Evolutionary conservation across 352 stramenopile species (phyloP).

Genomic region (Phytophthora aleatoria): DNA sequence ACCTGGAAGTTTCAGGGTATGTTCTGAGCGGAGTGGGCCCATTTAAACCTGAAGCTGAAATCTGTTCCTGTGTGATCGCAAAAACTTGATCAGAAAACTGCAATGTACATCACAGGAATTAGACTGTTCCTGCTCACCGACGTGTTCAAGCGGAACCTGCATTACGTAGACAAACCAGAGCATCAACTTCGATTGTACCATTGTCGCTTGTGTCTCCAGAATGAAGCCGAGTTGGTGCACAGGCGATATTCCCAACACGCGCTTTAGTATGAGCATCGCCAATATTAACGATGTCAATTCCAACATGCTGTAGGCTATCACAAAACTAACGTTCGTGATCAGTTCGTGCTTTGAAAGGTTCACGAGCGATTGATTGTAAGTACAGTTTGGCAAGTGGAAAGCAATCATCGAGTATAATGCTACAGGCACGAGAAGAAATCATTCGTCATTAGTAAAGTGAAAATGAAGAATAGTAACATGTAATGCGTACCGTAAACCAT

Average conservation of each 20-base stretch:
- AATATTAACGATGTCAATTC: conserved; percentile 15
- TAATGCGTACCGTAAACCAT: conserved; percentile 33
- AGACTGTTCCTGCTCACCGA: conserved; percentile 18
- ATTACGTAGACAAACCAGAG: conserved; percentile 33
- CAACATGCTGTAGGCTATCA: conserved; percentile 14
- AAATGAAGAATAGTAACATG: no score
- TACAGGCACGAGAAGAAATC: not conserved
- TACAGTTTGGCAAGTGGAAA: not conserved
- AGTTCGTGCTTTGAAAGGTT: not conserved
- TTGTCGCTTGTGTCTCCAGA: conserved; percentile 26
- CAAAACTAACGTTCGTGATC: not conserved
- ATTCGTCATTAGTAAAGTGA: no score
- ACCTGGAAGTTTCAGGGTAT: no score
- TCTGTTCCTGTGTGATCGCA: conserved; percentile 9
- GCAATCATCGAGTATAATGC: not conserved
- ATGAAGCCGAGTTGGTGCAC: conserved; percentile 41
- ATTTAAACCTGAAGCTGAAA: conserved; percentile 23
- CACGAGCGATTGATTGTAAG: not conserved
- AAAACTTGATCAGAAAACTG: not conserved
- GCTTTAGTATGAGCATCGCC: conserved; percentile 17
- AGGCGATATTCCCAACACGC: conserved; percentile 14
- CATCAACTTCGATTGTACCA: conserved; percentile 35
- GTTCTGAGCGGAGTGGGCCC: not conserved
- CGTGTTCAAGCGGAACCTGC: conserved; percentile 28
- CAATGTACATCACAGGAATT: no score